Conservation (phyloP, 345 rosid species). For the Hibiscus tridactylites region DNA sequence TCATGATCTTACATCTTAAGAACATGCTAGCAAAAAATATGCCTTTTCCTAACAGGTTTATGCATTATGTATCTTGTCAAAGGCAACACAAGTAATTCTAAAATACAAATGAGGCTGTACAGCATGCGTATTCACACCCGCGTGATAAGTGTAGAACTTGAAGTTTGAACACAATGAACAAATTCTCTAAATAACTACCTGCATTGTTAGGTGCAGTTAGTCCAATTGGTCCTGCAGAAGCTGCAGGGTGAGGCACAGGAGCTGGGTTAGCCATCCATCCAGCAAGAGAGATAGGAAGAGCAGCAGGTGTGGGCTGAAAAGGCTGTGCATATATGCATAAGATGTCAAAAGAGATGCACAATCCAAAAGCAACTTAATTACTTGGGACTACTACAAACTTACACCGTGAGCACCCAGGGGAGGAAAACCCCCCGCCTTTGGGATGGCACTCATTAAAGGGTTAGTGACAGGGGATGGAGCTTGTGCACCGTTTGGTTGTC, state of each 20-base stretch:
- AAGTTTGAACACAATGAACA: neutral
- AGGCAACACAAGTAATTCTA: neutral
- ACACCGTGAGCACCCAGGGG: constrained; percentile 61
- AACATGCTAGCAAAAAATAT: neutral
- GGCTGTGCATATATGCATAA: constrained; percentile 35
- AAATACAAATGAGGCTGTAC: neutral
- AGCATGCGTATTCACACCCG: neutral
- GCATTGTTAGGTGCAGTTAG: constrained; percentile 50
- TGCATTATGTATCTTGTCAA: neutral
- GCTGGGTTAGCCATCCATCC: constrained; percentile 82
- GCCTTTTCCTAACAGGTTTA: constrained; percentile 1
- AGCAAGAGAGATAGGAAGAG: constrained; percentile 57
- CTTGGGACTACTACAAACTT: constrained; percentile 22
- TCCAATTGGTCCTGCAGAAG: constrained; percentile 62
- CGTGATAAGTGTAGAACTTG: neutral
- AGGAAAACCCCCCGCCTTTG: constrained; percentile 54
- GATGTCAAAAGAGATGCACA: constrained; percentile 13
- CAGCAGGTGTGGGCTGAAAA: constrained; percentile 58
- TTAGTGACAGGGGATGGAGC: constrained; percentile 74
- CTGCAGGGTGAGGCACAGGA: constrained; percentile 58
- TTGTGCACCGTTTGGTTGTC: constrained; percentile 64
- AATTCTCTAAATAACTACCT: constrained; percentile 31
- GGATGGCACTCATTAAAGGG: constrained; percentile 56
- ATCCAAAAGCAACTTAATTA: constrained; percentile 2
- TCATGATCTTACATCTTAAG: neutral